Conservation (phyloP, 2,329 filamentous ascomycete species). For the Chaetomiaceae sp. region DNA sequence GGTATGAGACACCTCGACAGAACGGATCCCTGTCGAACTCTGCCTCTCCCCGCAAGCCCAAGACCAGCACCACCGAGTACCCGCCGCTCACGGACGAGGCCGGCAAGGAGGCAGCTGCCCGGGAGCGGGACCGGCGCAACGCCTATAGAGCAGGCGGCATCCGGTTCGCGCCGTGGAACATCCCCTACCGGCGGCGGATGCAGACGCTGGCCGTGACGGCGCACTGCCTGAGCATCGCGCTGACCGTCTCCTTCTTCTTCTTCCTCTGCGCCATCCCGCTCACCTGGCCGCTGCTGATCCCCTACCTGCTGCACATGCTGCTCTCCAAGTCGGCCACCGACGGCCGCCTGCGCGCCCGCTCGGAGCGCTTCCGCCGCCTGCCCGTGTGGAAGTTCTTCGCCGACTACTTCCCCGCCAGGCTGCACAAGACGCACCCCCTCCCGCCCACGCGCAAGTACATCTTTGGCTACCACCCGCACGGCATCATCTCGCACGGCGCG, state of each 20-base stretch:
- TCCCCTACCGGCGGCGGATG: conserved; percentile 65
- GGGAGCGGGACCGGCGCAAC: conserved; percentile 18
- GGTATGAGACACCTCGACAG: neutral
- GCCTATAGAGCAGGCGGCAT: conserved; percentile 48
- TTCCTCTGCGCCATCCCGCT: conserved; percentile 86
- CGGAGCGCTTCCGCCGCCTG: conserved; percentile 66
- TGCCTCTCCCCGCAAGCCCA: too few relatives aligned
- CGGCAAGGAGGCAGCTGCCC: conserved; percentile 15
- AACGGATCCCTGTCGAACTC: neutral
- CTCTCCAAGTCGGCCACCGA: conserved; percentile 74
- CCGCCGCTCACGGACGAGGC: conserved; percentile 18
- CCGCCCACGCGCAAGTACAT: conserved; percentile 86
- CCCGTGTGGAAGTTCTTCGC: conserved; percentile 85
- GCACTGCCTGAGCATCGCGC: conserved; percentile 68
- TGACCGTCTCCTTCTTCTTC: conserved; percentile 76
- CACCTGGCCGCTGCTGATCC: conserved; percentile 73
- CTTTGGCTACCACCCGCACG: conserved; percentile 94
- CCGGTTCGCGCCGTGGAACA: conserved; percentile 75
- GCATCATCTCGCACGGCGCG: conserved; percentile 95
- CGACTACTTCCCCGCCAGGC: conserved; percentile 82
- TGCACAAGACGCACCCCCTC: conserved; percentile 80
- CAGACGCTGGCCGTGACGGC: conserved; percentile 75
- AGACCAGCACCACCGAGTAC: conserved; percentile 13
- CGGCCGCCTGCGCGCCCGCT: conserved; percentile 70
- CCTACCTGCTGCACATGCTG: conserved; percentile 80